Base-by-base conservation (phyloP, 1,284 basidiomycete genomes). In the Apiotrichum porosum region DNA sequence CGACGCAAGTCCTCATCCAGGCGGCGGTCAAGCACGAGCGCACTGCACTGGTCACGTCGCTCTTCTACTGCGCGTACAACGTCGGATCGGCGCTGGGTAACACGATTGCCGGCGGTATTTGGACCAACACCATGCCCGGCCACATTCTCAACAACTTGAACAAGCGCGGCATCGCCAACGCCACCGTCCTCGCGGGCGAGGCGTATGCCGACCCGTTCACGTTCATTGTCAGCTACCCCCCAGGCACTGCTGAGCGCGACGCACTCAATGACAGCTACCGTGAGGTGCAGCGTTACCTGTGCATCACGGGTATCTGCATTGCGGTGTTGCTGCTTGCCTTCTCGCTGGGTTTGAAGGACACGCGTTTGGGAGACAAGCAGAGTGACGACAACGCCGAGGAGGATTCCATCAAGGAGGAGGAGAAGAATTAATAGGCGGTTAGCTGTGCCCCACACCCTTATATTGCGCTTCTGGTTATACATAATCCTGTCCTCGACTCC, bases 51-150 rank as follows among this genome's bases (percentile, higher is more conserved):
- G 56, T 74, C 28, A 64, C 69, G 28, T 66, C 61, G 6, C 54
- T 73, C 17, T 74, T 68, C 57, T 60, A 72, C 23, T 57, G 57
- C 35, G 42, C 34, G 32, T 48, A 19, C 46, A 37, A 64, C 36
- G 61, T 74, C 43, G 73, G 73, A 12, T 63, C 63, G 15, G 68
- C 69, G 0, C 54, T 76, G 23, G 74, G 74, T 14, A 65, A 65
- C 49, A 65, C 69, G 18, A 65, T 75, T 54, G 72, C 73, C 6
- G 75, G 68, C 24, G 72, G 66, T 6, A 73, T 77, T 51, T 76
- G 75, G 58, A 60, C 47, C 22, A 62, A 40, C 50, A 36, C 40
- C 23, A 53, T 62, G 50, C 60, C 60, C n/a, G 32, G 21, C 9
- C 51, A 61, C 35, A 37, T 63, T 9, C 24, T 42, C 17, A 44